These are phyloP conservation scores for Fusarium multiceps DNA, from an alignment of 2,329 filamentous ascomycete genomes.

Conservation along the genomic window DNA sequence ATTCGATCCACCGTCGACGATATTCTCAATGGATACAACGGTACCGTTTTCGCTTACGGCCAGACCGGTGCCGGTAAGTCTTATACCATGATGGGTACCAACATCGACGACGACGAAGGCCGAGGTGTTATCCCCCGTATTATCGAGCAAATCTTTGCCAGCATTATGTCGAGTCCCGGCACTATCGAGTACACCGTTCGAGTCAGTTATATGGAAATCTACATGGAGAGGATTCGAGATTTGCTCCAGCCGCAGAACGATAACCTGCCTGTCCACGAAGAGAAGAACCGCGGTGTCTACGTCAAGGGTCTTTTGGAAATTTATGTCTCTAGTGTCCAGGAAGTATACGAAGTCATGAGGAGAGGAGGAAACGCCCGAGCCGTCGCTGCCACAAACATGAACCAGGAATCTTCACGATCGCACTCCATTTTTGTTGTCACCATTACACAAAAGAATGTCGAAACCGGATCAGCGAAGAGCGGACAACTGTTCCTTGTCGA, in stretches of 20 bases:
- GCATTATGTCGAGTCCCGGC: slow-evolving; percentile 88
- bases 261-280: slow-evolving; percentile 97
- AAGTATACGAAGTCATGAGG: slow-evolving; percentile 97
- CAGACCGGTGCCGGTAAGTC: slow-evolving; percentile 99
- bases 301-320: slow-evolving; percentile 95
- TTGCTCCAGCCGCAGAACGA: slow-evolving; percentile 92
- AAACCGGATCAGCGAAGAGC: slow-evolving; percentile 95
- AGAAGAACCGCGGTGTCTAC: slow-evolving; percentile 95
- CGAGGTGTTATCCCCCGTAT: slow-evolving; percentile 97
- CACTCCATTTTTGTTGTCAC: slow-evolving; percentile 99
- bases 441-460: slow-evolving; percentile 96
- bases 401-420: slow-evolving; percentile 96
- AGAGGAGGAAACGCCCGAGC: slow-evolving; percentile 88
- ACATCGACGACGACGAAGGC: slow-evolving; percentile 88
- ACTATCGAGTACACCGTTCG: slow-evolving; percentile 99
- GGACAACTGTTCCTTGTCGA: slow-evolving; percentile 97
- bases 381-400: slow-evolving; percentile 99
- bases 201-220: slow-evolving; percentile 99
- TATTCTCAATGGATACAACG: slow-evolving; percentile 98
- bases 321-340: slow-evolving; percentile 93
- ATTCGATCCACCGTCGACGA: slow-evolving; percentile 97
- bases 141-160: slow-evolving; percentile 96
- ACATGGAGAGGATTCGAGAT: slow-evolving; percentile 99
- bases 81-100: slow-evolving; percentile 86
- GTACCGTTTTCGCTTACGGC: slow-evolving; percentile 97